Percentiles rank a stretch among this genome's conserved stretches.
Conservation (phyloP, 495 filamentous ascomycete species). For the Aspergillus sclerotioniger region DNA sequence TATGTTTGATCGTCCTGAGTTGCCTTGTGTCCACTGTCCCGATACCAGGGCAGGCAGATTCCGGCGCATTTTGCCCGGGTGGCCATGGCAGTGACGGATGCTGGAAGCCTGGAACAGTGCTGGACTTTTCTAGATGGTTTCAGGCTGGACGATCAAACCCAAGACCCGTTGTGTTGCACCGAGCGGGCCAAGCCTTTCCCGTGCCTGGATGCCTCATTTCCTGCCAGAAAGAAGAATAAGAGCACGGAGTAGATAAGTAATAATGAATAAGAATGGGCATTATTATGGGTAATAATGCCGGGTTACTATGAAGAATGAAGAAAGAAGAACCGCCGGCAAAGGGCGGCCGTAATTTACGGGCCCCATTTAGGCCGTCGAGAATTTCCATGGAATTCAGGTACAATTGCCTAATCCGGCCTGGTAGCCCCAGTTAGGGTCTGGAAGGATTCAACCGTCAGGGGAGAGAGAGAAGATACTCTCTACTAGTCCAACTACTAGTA, state of each 20-base stretch:
- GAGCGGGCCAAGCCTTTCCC: conserved; percentile 2
- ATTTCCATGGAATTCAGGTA: conserved; percentile 7
- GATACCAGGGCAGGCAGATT: neutral
- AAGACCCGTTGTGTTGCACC: neutral
- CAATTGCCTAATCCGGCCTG: conserved; percentile 6
- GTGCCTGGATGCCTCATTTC: neutral
- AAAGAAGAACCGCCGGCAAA: neutral
- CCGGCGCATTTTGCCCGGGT: neutral
- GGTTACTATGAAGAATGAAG: too few relatives aligned
- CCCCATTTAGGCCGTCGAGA: conserved; percentile 7
- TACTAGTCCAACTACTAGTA: neutral
- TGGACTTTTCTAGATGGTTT: conserved; percentile 40
- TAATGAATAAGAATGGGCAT: too few relatives aligned
- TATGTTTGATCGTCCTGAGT: neutral
- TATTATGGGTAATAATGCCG: too few relatives aligned
- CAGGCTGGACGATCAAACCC: conserved; percentile 40
- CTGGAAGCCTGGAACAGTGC: conserved; percentile 13
- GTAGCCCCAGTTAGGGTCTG: neutral
- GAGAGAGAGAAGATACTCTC: neutral
- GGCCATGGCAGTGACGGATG: conserved; percentile 4
- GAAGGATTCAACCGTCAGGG: conserved; percentile 5
- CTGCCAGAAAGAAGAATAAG: neutral
- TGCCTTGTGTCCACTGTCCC: neutral
- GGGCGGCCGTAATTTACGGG: conserved; percentile 8
- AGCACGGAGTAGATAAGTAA: too few relatives aligned